phyloP scores from a whole-genome alignment of 2,329 filamentous ascomycete species.

The Immersiporthe knoxdaviesiana region DNA sequence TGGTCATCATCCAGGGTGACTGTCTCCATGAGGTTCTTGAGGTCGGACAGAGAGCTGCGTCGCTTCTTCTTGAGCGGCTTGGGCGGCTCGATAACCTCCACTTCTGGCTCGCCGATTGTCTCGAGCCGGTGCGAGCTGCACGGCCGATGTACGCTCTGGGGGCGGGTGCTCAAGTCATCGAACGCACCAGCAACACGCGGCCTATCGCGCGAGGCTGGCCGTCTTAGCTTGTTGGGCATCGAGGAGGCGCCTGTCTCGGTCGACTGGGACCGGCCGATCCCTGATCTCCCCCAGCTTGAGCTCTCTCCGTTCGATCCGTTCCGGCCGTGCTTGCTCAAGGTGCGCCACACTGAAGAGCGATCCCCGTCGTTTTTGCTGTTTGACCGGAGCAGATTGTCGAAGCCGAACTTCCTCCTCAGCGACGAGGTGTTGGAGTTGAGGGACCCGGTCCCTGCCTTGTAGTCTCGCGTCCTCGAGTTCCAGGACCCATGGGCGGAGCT shows the following conservation, averaged over 20 bases:
- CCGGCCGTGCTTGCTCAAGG: constrained; percentile 80
- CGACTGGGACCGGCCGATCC: constrained; percentile 72
- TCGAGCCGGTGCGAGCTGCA: constrained; percentile 60
- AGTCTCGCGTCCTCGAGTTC: constrained; percentile 60
- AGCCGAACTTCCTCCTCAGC: constrained; percentile 80
- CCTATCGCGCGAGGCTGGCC: constrained; percentile 62
- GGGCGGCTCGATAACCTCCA: constrained; percentile 41
- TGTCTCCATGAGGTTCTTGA: constrained; percentile 66
- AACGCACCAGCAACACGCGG: constrained; percentile 66
- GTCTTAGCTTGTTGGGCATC: constrained; percentile 54
- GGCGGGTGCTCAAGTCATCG: constrained; percentile 49
- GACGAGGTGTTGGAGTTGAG: constrained; percentile 86
- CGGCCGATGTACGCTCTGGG: constrained; percentile 48
- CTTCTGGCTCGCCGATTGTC: constrained; percentile 62
- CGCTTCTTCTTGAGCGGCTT: constrained; percentile 73
- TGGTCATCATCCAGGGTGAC: constrained; percentile 51
- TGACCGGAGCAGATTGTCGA: constrained; percentile 74
- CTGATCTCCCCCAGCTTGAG: constrained; percentile 68
- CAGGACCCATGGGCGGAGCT: constrained; percentile 59
- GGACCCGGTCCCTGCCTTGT: constrained; percentile 71
- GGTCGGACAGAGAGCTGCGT: constrained; percentile 87
- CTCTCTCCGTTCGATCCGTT: constrained; percentile 61
- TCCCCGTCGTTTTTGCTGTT: constrained; percentile 76
- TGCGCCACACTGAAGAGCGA: constrained; percentile 80
- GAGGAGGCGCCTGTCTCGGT: constrained; percentile 66